These are phyloP conservation scores for Saxophila tyrrhenica DNA, from an alignment of 495 filamentous ascomycete genomes.

Conservation along the genomic window DNA sequence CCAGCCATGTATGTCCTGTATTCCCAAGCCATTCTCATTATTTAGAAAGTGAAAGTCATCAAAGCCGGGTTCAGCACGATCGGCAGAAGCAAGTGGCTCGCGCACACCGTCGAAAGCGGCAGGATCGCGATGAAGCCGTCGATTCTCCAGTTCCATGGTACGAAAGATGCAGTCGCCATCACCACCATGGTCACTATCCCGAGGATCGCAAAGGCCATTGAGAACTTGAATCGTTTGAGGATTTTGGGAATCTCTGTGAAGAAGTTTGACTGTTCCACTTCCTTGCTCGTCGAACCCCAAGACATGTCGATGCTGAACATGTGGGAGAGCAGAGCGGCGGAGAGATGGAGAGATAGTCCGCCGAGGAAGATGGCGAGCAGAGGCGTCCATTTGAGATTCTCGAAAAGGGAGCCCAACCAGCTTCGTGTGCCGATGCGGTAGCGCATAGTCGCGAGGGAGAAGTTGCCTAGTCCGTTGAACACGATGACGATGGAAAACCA, in stretches of 20 bases:
- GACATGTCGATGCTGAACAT: conserved; percentile 38
- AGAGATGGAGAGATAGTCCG: conserved; percentile 37
- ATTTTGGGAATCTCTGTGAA: conserved; percentile 48
- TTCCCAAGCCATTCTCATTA: not conserved
- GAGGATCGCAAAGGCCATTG: conserved; percentile 43
- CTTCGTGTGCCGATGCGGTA: conserved; percentile 34
- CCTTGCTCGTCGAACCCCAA: conserved; percentile 45
- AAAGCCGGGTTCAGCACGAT: conserved; percentile 52
- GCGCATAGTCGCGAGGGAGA: conserved; percentile 36
- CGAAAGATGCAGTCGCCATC: conserved; percentile 23
- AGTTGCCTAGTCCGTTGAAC: conserved; percentile 37
- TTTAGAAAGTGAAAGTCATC: conserved; percentile 56
- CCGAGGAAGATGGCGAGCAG: conserved; percentile 39
- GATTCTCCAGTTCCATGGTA: conserved; percentile 47
- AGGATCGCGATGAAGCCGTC: conserved; percentile 46
- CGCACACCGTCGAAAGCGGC: conserved; percentile 43
- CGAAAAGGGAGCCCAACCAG: conserved; percentile 25
- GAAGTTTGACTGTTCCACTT: conserved; percentile 48
- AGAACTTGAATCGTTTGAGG: conserved; percentile 46
- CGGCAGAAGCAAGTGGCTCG: conserved; percentile 47
- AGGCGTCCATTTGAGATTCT: conserved; percentile 39
- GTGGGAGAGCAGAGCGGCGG: conserved; percentile 37
- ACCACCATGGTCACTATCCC: conserved; percentile 39
- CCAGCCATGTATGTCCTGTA: no score
- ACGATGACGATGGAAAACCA: conserved; percentile 40